Evolutionary conservation across 116 monocot species (phyloP).

Genomic region (Iris pallida): DNA sequence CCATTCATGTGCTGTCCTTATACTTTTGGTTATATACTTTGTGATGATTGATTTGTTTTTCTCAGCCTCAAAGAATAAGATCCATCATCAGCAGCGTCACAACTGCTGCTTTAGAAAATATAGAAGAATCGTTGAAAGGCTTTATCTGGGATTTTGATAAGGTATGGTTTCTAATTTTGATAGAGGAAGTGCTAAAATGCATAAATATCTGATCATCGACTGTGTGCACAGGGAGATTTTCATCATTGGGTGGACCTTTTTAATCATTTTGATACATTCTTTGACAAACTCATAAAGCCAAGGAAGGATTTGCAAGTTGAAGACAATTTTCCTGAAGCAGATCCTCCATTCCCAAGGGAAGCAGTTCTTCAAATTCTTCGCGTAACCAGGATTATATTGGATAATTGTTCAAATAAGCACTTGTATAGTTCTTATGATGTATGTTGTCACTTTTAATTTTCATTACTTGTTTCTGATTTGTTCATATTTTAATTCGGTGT

Average conservation of each 20-base stretch:
- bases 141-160: constrained; percentile 77
- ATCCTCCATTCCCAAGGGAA: constrained; percentile 62
- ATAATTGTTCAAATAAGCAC: constrained; percentile 69
- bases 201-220: constrained; percentile 6
- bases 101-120: constrained; percentile 39
- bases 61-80: constrained; percentile 65
- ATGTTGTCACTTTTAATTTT: constrained; percentile 58
- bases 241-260: constrained; percentile 84
- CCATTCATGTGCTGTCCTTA: no score
- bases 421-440: constrained; percentile 73
- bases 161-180: constrained; percentile 32
- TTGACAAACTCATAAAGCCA: constrained; percentile 57
- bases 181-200: not conserved
- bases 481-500: not conserved
- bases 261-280: constrained; percentile 66
- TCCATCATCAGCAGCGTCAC: constrained; percentile 50
- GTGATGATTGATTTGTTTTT: not conserved
- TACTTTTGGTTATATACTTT: no score
- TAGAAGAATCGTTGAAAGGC: constrained; percentile 49
- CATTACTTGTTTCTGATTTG: constrained; percentile 11
- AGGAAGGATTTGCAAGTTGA: constrained; percentile 68
- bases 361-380: constrained; percentile 73
- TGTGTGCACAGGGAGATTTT: constrained; percentile 67
- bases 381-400: constrained; percentile 66
- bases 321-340: constrained; percentile 36